Evolutionary conservation across 1,284 basidiomycete genomes (phyloP).

Genomic region (Sporisorium scitamineum): DNA sequence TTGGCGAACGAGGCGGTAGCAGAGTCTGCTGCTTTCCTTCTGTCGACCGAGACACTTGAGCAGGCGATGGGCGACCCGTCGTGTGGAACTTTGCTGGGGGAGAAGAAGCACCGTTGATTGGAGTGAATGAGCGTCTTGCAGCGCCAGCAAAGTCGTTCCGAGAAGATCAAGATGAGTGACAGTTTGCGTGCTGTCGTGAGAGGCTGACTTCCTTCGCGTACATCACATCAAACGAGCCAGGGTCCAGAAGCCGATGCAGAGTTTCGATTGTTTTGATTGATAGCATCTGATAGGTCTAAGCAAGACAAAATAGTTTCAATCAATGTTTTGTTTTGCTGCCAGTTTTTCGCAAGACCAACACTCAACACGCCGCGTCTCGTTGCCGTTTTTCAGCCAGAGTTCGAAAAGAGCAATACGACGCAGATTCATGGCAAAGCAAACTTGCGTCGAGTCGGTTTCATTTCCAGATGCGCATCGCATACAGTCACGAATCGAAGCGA

Average conservation of each 20-base stretch:
- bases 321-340: not conserved
- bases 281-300: no score
- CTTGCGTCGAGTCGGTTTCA: constrained; percentile 11
- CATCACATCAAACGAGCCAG: constrained; percentile 15
- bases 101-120: no score
- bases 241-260: not conserved
- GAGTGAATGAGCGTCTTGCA: not conserved
- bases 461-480: not conserved
- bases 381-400: not conserved
- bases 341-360: constrained; percentile 20
- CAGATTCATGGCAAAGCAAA: constrained; percentile 9
- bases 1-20: not conserved
- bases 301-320: not conserved
- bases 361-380: constrained; percentile 17
- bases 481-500: constrained; percentile 4
- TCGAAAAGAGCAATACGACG: constrained; percentile 23
- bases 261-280: constrained; percentile 11
- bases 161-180: not conserved
- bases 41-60: not conserved
- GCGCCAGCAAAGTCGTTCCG: not conserved
- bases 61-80: not conserved
- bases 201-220: constrained; percentile 19
- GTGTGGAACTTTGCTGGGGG: not conserved
- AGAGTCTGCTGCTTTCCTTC: not conserved
- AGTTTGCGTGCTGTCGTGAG: not conserved